Evolutionary conservation across 164 flowering plant genomes (phyloP), one percentile per base, ranked within the genome.

Genomic region (Litsea cubeba): DNA sequence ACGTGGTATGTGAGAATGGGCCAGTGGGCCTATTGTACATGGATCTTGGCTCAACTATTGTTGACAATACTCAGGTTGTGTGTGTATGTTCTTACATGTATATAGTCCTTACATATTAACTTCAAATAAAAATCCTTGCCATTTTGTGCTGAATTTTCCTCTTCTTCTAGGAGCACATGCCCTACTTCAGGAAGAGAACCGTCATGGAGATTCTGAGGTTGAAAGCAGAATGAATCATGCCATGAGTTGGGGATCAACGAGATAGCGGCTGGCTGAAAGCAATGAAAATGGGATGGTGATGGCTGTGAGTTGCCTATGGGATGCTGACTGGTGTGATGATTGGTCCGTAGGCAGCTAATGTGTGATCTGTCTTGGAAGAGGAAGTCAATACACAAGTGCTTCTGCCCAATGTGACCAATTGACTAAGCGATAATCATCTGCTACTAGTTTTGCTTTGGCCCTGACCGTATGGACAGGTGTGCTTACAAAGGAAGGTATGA

Each of bases 161-260:
- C 22, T 1, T 23, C 23, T 20, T 82, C 65, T 54, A 95, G 99
- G 90, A 85, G 18, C 82, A 95, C 79, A 95, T 95, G 98, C 95
- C 97, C 23, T 95, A 92, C 79, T 95, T 95, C 71, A 84, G 99
- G 71, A 30, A 28, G 75, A 90, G 97, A 77, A 95, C 98, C 4
- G 95, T 85, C 18, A 91, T 87, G 77, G 98, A 95, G 84, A 92
- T 95, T 72, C 76, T 95, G 68, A 85, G 79, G 74, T 77, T 93
- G 83, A 87, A 76, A 88, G 99, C 99, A 60, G 92, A 93, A 22
- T 74, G 71, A 73, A 0, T 30, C 69, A 30, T 66, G 22, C 28
- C 40, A 66, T 66, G 23, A 11, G 2, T 23, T 25, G 28, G 66
- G 32, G 28, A 66, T 30, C 46, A 40, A 18, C 35, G 28, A 20